Evolutionary conservation across 306 rosid species (phyloP).

Genomic region (Phaseolus lunatus): DNA sequence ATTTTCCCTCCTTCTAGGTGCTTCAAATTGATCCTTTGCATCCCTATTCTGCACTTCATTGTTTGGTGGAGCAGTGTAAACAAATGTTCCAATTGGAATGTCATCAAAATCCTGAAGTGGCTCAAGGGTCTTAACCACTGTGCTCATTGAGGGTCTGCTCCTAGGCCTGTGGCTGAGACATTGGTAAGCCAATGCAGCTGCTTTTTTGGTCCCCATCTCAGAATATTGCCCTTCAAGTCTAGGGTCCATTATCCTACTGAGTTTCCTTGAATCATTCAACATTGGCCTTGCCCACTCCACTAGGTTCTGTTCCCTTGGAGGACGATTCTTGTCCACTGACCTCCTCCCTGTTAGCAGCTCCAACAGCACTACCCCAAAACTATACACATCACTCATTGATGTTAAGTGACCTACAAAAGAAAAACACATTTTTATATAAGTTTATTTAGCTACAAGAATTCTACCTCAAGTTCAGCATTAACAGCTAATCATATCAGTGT

Average conservation of each 20-base stretch:
- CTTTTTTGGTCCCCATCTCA: slow-evolving; percentile 69
- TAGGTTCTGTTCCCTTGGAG: slow-evolving; percentile 71
- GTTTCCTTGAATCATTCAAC: slow-evolving; percentile 71
- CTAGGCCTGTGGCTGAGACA: slow-evolving; percentile 85
- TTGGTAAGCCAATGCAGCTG: slow-evolving; percentile 83
- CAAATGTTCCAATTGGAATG: slow-evolving; percentile 70
- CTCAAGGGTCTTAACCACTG: slow-evolving; percentile 69
- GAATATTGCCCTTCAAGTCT: slow-evolving; percentile 84
- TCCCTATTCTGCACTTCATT: slow-evolving; percentile 4
- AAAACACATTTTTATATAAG: not conserved
- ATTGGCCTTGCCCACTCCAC: slow-evolving; percentile 90
- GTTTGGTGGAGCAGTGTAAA: slow-evolving; percentile 59
- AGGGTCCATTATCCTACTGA: slow-evolving; percentile 73
- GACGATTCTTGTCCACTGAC: slow-evolving; percentile 74
- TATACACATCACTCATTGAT: slow-evolving; percentile 91
- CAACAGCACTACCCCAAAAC: slow-evolving; percentile 85
- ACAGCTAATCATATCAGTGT: not conserved
- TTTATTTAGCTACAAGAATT: slow-evolving; percentile 15
- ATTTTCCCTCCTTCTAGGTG: slow-evolving; percentile 41
- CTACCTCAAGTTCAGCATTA: not conserved
- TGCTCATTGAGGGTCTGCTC: slow-evolving; percentile 73
- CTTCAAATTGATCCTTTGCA: slow-evolving; percentile 44
- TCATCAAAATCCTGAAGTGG: slow-evolving; percentile 80
- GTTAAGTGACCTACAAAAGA: slow-evolving; percentile 76
- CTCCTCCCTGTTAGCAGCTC: slow-evolving; percentile 81